These are phyloP conservation scores for Tetrastigma voinierianum DNA, from an alignment of 164 flowering plant genomes.

Conservation along the genomic window DNA sequence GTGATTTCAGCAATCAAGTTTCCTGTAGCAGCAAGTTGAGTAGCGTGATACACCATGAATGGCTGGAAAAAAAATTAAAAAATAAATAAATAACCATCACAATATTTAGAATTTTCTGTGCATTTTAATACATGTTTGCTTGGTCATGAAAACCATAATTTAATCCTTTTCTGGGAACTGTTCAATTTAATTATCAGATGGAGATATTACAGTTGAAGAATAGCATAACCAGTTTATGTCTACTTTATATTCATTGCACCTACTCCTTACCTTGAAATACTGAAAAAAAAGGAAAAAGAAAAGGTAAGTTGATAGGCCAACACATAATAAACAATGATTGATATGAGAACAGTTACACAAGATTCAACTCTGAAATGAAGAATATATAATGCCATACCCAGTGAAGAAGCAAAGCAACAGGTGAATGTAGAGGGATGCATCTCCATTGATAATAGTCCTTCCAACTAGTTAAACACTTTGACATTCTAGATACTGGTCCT, in stretches of 20 bases:
- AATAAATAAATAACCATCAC: too few relatives aligned
- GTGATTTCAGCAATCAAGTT: constrained; percentile 23
- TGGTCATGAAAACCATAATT: background rate
- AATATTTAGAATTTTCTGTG: too few relatives aligned
- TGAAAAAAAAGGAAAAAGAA: too few relatives aligned
- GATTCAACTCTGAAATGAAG: background rate
- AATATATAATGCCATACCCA: constrained; percentile 55
- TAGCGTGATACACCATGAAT: constrained; percentile 58
- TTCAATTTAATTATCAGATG: background rate
- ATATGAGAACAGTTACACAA: background rate
- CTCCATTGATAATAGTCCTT: constrained; percentile 89
- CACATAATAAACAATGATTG: background rate
- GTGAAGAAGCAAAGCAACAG: constrained; percentile 85
- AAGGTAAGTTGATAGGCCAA: background rate
- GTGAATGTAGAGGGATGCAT: constrained; percentile 70
- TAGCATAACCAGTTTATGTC: background rate
- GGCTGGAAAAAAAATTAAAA: constrained; percentile 50
- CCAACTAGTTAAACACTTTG: constrained; percentile 55
- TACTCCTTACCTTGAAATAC: background rate
- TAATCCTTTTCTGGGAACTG: background rate
- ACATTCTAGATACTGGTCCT: constrained; percentile 57
- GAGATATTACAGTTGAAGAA: too few relatives aligned
- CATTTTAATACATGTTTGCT: too few relatives aligned
- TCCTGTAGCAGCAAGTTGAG: constrained; percentile 40
- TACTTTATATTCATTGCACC: background rate